Base-by-base conservation (phyloP, 441 rosid species). In the Pelargonium myrrhifolium region DNA sequence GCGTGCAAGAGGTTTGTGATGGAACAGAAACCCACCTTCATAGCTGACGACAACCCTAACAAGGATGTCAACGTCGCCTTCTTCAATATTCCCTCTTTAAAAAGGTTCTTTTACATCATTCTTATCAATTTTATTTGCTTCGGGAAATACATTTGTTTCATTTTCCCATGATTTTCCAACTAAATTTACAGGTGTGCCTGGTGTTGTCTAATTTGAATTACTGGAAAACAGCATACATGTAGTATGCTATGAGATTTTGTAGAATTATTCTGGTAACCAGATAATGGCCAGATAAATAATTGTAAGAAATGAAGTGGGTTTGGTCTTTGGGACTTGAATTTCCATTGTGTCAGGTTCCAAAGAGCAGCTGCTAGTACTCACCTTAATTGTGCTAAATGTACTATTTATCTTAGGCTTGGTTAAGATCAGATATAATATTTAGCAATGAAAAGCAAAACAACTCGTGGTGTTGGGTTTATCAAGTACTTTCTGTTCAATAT, bases 1-100 rank as follows among this genome's bases (percentile, higher is more conserved):
- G 96, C 99, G 7, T 93, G 99, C 78, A 91, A 89, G 87, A 69
- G 96, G 43, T 93, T 91, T 68, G 93, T 89, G 65, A 84, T 84
- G 86, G 96, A 91, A 70, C 75, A 81, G 77, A 83, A 84, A 55
- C 97, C 96, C 37, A 76, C 89, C 8, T 79, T 84, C 62, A 74
- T 86, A 15, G 77, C 91, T 1, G 96, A 90, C 67, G 97, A 93
- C 68, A 84, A 82, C 80, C 88, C 93, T 7, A 85, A 86, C 75
- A 91, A 87, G 84, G 99, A 93, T 66, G 82, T 91, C 68, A 89
- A 84, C 55, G 81, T 91, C 3, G 93, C 99, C 43, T 91, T 93
- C 82, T 91, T 77, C 85, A 91, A 89, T 62, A 87, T 93, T 70
- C 96, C 99, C 55, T 89, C 84, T 61, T 75, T 82, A 4, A 91